Base-by-base conservation (phyloP, 805 yeast genomes). In the Saturnispora quitensis region DNA sequence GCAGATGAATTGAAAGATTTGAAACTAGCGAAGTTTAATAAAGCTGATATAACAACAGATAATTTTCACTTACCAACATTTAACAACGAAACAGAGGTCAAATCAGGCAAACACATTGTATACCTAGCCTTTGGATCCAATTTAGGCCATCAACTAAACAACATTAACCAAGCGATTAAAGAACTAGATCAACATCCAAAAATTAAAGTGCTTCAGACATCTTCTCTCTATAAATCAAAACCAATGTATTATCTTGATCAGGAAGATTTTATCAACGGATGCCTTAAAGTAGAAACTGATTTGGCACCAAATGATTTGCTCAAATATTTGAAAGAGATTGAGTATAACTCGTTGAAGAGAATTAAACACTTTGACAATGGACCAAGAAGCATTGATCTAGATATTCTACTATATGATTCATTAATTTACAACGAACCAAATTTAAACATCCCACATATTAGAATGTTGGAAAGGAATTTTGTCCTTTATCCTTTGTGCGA, bases 211-310 rank as follows among this genome's bases (percentile, higher is more conserved):
- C 53, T 73, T 3, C 71, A 76, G 3, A 78, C 91, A 0, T 90
- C 98, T 0, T 80, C 95, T 0, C 68, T 91, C 50, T 93, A 88
- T 65, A 81, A 84, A 53, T 87, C 97, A 20, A 87, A 84, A 59
- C 98, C 99, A 40, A 91, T 93, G 98, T 93, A 89, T 66, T 80
- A 75, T 56, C 66, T 75, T 35, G 86, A 89, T 51, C 99, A 93
- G 68, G 75, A 80, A 2, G 82, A 81, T 59, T 93, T 93, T 62
- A 70, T 82, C 59, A 93, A 93, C 65, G 98, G 97, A 2, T 95
- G 82, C 3, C 62, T 88, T 15, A 78, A 83, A 56, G 71, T 86
- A 15, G 53, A 67, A n/a, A 90, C 97, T 0, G 56, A 56, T 0
- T 71, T 83, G 18, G 57, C 72, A 3, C 98, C 99, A 1, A 71